Evolutionary conservation across 441 rosid species (phyloP), one percentile per base, ranked within the genome.

Genomic region (Euphorbia celastroides): DNA sequence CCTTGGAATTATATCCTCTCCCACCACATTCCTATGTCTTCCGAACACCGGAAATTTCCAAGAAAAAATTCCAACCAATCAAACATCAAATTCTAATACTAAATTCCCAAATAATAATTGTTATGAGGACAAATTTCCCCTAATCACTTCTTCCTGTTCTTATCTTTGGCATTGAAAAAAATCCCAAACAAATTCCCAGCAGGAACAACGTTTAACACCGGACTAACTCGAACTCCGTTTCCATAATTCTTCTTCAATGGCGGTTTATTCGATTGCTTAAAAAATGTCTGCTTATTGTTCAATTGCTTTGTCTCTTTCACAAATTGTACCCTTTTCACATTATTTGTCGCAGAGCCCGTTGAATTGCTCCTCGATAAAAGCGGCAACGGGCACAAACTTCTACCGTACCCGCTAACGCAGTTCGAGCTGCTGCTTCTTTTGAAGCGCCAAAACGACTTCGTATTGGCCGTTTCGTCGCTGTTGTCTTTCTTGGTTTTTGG

Each of bases 371-470:
- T 75, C 5, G 90, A 84, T 11, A 92, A 71, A 57, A 86, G 88
- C 28, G 91, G 97, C 54, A 90, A 64, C 50, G 93, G 92, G 69
- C 97, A 90, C 28, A 90, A 44, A 34, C 87, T 84, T 66, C 87
- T 71, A 10, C 93, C 91, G 28, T 84, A 87, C 0, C 87, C 84
- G 66, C 82, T 86, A 5, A 84, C 87, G 61, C 91, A 85, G 58
- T 85, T 86, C 74, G 82, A 78, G 72, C 97, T 90, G 31, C 83
- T 83, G 44, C 97, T 90, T 62, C 97, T 73, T 62, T 84, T 83
- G 76, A 92, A 87, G 54, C 87, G 64, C 95, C 98, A 92, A 77
- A 92, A 92, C 30, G 90, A 83, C 84, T 80, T 89, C 57, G 93
- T 80, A 64, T 72, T 78, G 0, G 71, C 66, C 23, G 64, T 69